Base-by-base conservation (phyloP, 345 rosid species). In the Ceriops tagal region DNA sequence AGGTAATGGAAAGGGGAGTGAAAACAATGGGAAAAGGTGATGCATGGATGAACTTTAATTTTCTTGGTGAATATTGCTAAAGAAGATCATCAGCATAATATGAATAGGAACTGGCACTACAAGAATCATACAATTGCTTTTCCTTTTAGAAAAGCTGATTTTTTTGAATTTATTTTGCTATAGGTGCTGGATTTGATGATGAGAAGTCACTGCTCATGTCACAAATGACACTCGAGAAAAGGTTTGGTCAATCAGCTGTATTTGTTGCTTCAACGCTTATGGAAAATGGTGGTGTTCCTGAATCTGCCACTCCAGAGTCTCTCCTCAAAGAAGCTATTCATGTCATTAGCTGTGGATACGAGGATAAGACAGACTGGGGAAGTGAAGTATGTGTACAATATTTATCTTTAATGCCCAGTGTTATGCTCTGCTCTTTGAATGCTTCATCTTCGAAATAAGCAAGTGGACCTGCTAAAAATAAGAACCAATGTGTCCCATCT, bases 351-450 rank as follows among this genome's bases (percentile, higher is more conserved):
- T 81, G 84, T 53, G 84, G 84, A 22, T 81, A 81, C 10, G 84
- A 81, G 70, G 84, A 81, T 68, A 81, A 81, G 77, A 78, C 84
- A 58, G 82, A 78, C 59, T 81, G 84, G 84, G 84, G 84, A 21
- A 75, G 62, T 59, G 84, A 81, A 75, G 84, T 81, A 53, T 1
- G 74, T 53, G 20, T 32, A 35, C 24, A 7, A 21, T 6, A 19
- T 24, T 10, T 30, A 11, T n/a, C 52, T 13, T 69, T 60, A 52
- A 27, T 49, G 22, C 16, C 47, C 19, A 13, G n/a, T 63, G 46
- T 55, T 1, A 16, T 18, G n/a, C 10, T 16, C 11, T 37, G 19
- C 30, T 49, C 0, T 62, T 39, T 43, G 30, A 47, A n/a, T 11
- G 32, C 10, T 53, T 32, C 16, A 30, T 21, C 28, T 65, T 31